phyloP scores from a whole-genome alignment of 345 rosid genomes.

The Eucalyptus fibrosa region DNA sequence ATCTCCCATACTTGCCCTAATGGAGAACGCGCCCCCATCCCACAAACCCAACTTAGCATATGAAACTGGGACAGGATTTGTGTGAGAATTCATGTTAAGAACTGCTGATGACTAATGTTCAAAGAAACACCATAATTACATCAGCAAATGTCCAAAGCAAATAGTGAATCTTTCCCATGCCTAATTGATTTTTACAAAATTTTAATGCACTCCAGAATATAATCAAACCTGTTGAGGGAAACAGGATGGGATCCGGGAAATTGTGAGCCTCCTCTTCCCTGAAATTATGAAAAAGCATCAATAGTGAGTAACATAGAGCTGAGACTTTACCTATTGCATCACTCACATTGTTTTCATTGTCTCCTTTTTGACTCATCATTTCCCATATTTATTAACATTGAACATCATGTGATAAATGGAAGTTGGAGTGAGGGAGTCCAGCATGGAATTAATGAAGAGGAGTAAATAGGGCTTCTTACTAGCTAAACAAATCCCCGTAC shows the following conservation, averaged over 20 bases:
- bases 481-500: not conserved
- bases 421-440: not conserved
- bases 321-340: not conserved
- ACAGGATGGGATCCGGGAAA: slow-evolving; percentile 37
- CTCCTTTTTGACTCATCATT: not conserved
- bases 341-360: not conserved
- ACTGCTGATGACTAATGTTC: not conserved
- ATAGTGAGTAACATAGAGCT: not conserved
- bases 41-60: not conserved
- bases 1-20: not conserved
- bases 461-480: not conserved
- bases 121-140: not conserved
- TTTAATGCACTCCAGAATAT: not conserved
- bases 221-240: slow-evolving; percentile 18
- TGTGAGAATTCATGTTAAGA: not conserved
- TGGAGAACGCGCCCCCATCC: not conserved
- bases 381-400: not conserved
- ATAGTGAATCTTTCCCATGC: not conserved
- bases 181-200: not conserved
- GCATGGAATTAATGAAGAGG: not conserved
- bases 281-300: not conserved
- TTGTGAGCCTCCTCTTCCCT: slow-evolving; percentile 15
- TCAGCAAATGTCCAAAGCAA: not conserved
- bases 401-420: not conserved
- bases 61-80: not conserved